Evolutionary conservation across 352 stramenopile species (phyloP), one percentile per base, ranked within the genome.

Genomic region (Pythium utonaiense): DNA sequence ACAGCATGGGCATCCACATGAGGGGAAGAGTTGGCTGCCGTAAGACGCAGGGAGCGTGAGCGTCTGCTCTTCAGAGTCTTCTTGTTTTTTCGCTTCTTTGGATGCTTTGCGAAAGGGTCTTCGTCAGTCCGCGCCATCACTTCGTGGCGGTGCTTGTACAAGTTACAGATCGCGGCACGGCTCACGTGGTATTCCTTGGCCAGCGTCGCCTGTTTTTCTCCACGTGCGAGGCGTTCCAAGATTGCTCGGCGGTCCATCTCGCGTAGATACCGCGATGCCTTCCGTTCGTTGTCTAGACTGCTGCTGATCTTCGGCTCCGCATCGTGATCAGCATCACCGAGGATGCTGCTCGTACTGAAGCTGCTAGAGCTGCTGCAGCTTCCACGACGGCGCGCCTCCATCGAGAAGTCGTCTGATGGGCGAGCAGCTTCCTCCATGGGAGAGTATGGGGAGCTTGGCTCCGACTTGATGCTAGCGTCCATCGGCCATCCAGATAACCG

Each of bases 111-210:
- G 30, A 82, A 62, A 30, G 73, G 71, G 42, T 87, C 57, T 66
- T 78, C 67, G 47, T 79, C 59, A 16, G 63, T 53, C 8, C 77
- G 73, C 3, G 75, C 64, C n/a, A 81, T 51, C 2, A 86, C 71
- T 9, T 71, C 51, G 17, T 75, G 57, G 17, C 70, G 72, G 21
- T 83, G 69, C 27, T 87, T 83, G 60, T 71, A 80, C 2, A 87
- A 33, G 30, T 87, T 83, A 51, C 75, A 85, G 51, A 87, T 83
- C 2, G 77, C 75, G n/a, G 75, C 71, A 6, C 78, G 75, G 16
- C 71, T 88, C 19, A 82, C 78, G 16, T 67, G 64, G 57, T 80
- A 85, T 25, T 86, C 77, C 40, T 84, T 83, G 27, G 77, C 77
- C 16, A 84, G 66, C n/a, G 66, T 75, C 22, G 69, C 76, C 33